Conservation (phyloP, 2,329 filamentous ascomycete species). For the Exophiala lecanii-corni region DNA sequence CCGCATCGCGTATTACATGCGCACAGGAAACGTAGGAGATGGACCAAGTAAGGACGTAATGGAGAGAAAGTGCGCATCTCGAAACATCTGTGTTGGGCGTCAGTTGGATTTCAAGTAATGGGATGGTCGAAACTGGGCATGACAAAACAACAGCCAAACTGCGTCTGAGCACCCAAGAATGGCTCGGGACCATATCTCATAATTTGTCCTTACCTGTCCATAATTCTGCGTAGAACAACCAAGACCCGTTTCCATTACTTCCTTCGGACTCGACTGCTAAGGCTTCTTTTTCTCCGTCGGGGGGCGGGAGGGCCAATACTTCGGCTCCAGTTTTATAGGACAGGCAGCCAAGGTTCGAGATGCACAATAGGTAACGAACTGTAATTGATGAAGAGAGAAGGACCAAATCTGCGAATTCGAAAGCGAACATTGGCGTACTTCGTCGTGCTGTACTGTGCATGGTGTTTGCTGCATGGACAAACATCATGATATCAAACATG, state of each 20-base stretch:
- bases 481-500: constrained; percentile 11
- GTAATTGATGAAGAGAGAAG: constrained; percentile 9
- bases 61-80: constrained; percentile 9
- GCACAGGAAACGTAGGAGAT: constrained; percentile 8
- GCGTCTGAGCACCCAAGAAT: constrained; percentile 3
- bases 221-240: constrained; percentile 7
- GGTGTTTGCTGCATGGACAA: constrained; percentile 7
- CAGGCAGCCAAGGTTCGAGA: constrained; percentile 1
- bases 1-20: constrained; percentile 5
- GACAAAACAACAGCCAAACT: constrained; percentile 7
- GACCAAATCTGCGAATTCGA: constrained; percentile 11
- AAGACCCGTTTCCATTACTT: constrained; percentile 6
- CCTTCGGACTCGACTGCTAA: constrained; percentile 6
- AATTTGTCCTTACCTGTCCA: constrained; percentile 7
- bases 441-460: constrained; percentile 8
- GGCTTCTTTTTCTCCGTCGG: constrained; percentile 6
- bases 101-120: constrained; percentile 5
- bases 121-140: constrained; percentile 3
- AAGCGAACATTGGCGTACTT: constrained; percentile 12
- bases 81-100: constrained; percentile 4
- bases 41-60: constrained; percentile 7
- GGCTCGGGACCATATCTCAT: constrained; percentile 6
- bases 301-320: constrained; percentile 2
- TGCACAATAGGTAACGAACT: constrained; percentile 10
- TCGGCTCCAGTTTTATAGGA: constrained; percentile 5